Base-by-base conservation (phyloP, 1,139 yeast genomes). In the Kurtzmaniella quercitrusa region DNA sequence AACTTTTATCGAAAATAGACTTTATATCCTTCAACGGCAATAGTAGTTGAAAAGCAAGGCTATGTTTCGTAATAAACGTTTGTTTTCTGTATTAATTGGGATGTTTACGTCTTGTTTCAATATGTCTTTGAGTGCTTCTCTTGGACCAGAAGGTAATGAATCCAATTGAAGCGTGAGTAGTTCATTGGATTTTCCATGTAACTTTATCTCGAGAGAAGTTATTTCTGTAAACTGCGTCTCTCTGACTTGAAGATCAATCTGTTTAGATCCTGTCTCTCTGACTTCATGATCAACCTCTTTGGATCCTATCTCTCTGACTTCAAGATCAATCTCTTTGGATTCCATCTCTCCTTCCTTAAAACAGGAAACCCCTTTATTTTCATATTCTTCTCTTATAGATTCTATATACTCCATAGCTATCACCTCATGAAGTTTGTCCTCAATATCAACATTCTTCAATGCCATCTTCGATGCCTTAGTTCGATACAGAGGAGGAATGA, bases 401-500 rank as follows among this genome's bases (percentile, higher is more conserved):
- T 11, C 14, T 4, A 39, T 10, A 18, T 34, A 19, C 14, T n/a
- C 16, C 12, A 18, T 15, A 16, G 41, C 6, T 18, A 19, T 25
- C n/a, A 19, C 14, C 16, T 37, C 17, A 12, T 23, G 17, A 15
- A 25, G 18, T 3, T 31, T 31, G 12, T 12, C 16, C 11, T 31
- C 36, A 12, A 31, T 14, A 9, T 9, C 18, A 6, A 31, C 36
- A 14, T 10, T 14, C 10, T 16, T 31, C 10, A 14, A 3, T 14
- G 16, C 18, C 18, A 6, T 31, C 18, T 31, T 31, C 18, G 36
- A 31, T 8, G 36, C 36, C 10, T 14, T 14, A 6, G 16, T 31
- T 10, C 36, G 16, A 10, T 14, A 31, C 18, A 8, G 18, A 31
- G 38, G 23, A n/a, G 46, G 46, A 2, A 41, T 23, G 21, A 33